Evolutionary conservation across 768 basidiomycete species (phyloP).

Genomic region (Pilatotrama ljubarskyi): DNA sequence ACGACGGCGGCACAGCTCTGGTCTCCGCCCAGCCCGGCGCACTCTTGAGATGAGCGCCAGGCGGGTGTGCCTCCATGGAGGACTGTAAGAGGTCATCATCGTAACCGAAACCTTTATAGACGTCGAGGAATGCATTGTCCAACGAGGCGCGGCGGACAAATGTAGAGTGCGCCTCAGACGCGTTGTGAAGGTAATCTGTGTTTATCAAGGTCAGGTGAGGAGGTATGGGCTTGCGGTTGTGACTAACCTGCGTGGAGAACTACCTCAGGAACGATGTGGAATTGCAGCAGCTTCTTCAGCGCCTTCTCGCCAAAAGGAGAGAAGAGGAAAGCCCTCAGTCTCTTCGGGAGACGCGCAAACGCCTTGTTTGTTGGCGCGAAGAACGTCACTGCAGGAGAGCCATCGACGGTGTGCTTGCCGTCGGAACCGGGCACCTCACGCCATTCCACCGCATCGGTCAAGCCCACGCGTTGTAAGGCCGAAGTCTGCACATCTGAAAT

Average conservation of each 20-base stretch:
- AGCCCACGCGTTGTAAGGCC: conserved; percentile 51
- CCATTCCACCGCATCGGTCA: conserved; percentile 47
- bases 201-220: not conserved
- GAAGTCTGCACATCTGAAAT: conserved; percentile 44
- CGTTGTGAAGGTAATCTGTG: conserved; percentile 35
- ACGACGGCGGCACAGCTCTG: too few relatives aligned
- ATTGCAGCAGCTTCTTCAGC: conserved; percentile 56
- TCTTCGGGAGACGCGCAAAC: conserved; percentile 49
- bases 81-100: not conserved
- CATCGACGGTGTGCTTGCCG: conserved; percentile 35
- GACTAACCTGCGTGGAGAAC: conserved; percentile 51
- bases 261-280: conserved; percentile 53
- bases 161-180: conserved; percentile 16
- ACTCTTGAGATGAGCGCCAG: too few relatives aligned
- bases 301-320: conserved; percentile 55
- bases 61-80: too few relatives aligned
- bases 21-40: too few relatives aligned
- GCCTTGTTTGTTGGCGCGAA: conserved; percentile 57
- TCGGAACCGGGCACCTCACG: conserved; percentile 41
- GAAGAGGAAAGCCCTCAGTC: conserved; percentile 55
- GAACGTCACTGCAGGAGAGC: conserved; percentile 47
- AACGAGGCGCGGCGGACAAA: not conserved
- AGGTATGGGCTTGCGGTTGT: not conserved
- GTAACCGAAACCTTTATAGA: not conserved
- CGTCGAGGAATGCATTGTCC: not conserved